A percentile compares a stretch with the other conserved stretches of the same genome.
These are phyloP conservation scores for Paxillus involutus DNA, from an alignment of 768 basidiomycete genomes.

Conservation along the genomic window DNA sequence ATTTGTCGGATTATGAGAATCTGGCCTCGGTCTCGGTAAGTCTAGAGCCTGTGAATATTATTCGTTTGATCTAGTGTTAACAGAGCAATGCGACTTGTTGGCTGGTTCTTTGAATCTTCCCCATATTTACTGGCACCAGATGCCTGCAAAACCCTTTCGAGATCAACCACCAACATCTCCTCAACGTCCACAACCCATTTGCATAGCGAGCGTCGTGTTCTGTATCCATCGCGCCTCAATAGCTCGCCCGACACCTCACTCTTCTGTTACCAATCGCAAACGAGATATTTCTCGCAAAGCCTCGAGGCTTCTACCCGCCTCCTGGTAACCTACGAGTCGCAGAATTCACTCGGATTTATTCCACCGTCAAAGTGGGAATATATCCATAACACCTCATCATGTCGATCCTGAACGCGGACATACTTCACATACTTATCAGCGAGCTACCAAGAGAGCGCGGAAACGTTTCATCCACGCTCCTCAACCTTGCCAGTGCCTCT, in stretches of 20 bases:
- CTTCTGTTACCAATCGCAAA: conserved; percentile 2
- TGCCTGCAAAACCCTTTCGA: conserved; percentile 4
- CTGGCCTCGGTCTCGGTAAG: conserved; percentile 19
- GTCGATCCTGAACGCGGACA: conserved; percentile 34
- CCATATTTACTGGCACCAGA: conserved; percentile 15
- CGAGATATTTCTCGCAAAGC: background rate
- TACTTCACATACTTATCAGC: conserved; percentile 32
- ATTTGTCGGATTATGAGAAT: conserved; percentile 1
- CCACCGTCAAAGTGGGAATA: background rate
- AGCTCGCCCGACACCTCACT: conserved; percentile 6
- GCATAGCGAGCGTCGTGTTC: conserved; percentile 6
- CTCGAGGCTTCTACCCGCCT: conserved; percentile 1
- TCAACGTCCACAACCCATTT: background rate
- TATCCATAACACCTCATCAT: conserved; percentile 11
- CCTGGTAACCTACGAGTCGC: background rate
- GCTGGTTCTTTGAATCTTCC: conserved; percentile 3
- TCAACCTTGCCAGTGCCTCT: conserved; percentile 23
- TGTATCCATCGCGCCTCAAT: conserved; percentile 16
- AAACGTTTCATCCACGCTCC: conserved; percentile 12
- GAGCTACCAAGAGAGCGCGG: conserved; percentile 17
- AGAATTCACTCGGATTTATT: conserved; percentile 4
- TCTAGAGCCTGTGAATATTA: conserved; percentile 23
- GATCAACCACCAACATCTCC: conserved; percentile 5
- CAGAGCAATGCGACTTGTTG: conserved; percentile 4
- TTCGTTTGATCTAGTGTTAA: conserved; percentile 12